phyloP scores from a whole-genome alignment of 2,329 filamentous ascomycete species.

The Trichoderma sp. region DNA sequence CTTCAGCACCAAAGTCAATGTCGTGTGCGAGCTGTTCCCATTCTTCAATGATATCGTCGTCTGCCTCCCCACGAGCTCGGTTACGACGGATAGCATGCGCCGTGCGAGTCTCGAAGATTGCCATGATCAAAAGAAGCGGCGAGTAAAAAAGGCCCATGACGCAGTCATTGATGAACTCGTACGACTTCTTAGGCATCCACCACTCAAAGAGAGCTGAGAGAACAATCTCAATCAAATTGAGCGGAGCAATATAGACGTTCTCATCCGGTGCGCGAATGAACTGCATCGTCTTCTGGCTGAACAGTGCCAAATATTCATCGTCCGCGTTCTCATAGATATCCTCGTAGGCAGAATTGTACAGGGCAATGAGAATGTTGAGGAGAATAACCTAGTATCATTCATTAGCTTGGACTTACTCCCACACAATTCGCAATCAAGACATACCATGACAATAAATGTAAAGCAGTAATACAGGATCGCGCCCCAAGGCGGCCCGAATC shows the following conservation, averaged over 20 bases:
- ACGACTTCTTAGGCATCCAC: slow-evolving; percentile 77
- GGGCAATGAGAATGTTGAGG: slow-evolving; percentile 92
- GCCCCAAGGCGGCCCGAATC: slow-evolving; percentile 89
- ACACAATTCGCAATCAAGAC: slow-evolving; percentile 23
- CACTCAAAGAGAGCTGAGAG: slow-evolving; percentile 81
- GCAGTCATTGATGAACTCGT: slow-evolving; percentile 80
- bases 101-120: slow-evolving; percentile 64
- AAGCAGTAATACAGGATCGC: slow-evolving; percentile 96
- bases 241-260: slow-evolving; percentile 94
- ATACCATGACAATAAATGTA: slow-evolving; percentile 93
- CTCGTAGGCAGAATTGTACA: slow-evolving; percentile 95
- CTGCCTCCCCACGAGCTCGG: slow-evolving; percentile 74
- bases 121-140: slow-evolving; percentile 76
- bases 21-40: slow-evolving; percentile 81
- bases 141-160: slow-evolving; percentile 87
- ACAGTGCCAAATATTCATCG: slow-evolving; percentile 93
- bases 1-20: slow-evolving; percentile 77
- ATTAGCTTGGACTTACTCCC: background rate
- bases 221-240: slow-evolving; percentile 90
- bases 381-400: slow-evolving; percentile 57
- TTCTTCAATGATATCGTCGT: slow-evolving; percentile 85
- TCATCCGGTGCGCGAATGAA: slow-evolving; percentile 96
- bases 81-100: slow-evolving; percentile 70
- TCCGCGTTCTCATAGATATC: slow-evolving; percentile 91
- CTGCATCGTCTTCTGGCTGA: slow-evolving; percentile 91